Evolutionary conservation across 306 rosid species (phyloP), one percentile per base, ranked within the genome.

Genomic region (Trifolium repens): DNA sequence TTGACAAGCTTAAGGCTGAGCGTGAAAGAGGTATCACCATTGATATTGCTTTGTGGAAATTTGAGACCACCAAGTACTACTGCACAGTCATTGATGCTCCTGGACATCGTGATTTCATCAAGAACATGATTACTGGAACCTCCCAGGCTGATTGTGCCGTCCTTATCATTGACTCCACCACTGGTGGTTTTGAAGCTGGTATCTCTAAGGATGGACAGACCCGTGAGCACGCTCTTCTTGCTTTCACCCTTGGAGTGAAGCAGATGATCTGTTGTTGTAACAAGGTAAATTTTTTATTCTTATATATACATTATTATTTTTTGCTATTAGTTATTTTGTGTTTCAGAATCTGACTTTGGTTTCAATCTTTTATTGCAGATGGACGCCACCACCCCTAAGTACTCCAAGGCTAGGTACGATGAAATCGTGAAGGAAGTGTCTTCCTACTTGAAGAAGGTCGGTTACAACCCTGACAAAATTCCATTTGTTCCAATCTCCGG

Each of bases 321-420:
- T 9, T 16, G 9, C 4, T 0, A 5, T 16, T 16, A 5, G 5
- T 7, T 43, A 3, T 8, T 4, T 39, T 9, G 11, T 4, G 24
- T 43, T 14, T 1, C n/a, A 1, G 13, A 15, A 11, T 26, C 19
- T 57, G 5, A 76, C 9, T 2, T 13, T 1, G 35, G 8, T 1
- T 27, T 0, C 5, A 13, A 6, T 81, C 1, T 10, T 9, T 34
- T 65, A 22, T 65, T 14, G 5, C 60, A 82, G 85, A 82, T 82
- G 86, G 90, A 87, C 66, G 90, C 88, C 14, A 87, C 90, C 13
- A 87, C 88, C 12, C 90, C 90, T 4, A 84, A 86, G 80, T 86
- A 86, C 71, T 84, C 90, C 0, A 86, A 86, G 83, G 88, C 83
- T 1, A 81, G 88, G 78, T 84, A 81, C 15, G 88, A 87, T 13